A percentile compares a stretch with the other conserved stretches of the same genome.
These are phyloP conservation scores for Cajanus cajan DNA, from an alignment of 306 rosid species.

Conservation along the genomic window DNA sequence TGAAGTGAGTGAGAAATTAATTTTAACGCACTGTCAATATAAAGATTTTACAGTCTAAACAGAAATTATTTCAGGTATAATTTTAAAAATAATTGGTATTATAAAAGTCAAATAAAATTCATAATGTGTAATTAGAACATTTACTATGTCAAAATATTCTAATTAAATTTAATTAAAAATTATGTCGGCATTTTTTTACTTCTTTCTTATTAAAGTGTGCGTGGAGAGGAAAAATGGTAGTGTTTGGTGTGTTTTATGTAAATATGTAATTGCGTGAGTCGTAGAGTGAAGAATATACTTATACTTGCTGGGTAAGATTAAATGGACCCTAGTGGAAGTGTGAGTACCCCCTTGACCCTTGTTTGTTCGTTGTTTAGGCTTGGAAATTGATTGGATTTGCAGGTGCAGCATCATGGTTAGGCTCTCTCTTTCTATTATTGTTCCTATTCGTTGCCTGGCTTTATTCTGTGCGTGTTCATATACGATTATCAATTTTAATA, in stretches of 20 bases:
- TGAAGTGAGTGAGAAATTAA: neutral
- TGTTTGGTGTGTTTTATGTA: neutral
- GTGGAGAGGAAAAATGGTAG: neutral
- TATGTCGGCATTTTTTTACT: no score
- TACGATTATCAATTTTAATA: neutral
- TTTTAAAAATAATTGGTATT: neutral
- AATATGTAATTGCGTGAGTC: no score
- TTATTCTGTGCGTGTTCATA: neutral
- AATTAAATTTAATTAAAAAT: no score
- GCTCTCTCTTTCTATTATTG: neutral
- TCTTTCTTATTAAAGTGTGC: no score
- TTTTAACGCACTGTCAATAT: neutral
- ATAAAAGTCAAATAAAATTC: no score
- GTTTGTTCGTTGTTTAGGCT: neutral
- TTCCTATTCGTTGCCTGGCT: constrained; percentile 2
- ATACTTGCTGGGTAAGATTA: no score
- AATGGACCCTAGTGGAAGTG: no score
- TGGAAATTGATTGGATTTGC: constrained; percentile 9
- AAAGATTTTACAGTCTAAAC: neutral
- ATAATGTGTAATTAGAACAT: no score
- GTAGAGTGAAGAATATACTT: no score
- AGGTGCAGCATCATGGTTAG: constrained; percentile 35
- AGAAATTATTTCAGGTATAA: neutral
- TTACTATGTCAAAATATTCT: no score
- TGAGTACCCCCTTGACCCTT: no score